These are phyloP conservation scores for Dendrobium huoshanense DNA, from an alignment of 106 monocot species.

Conservation along the genomic window DNA sequence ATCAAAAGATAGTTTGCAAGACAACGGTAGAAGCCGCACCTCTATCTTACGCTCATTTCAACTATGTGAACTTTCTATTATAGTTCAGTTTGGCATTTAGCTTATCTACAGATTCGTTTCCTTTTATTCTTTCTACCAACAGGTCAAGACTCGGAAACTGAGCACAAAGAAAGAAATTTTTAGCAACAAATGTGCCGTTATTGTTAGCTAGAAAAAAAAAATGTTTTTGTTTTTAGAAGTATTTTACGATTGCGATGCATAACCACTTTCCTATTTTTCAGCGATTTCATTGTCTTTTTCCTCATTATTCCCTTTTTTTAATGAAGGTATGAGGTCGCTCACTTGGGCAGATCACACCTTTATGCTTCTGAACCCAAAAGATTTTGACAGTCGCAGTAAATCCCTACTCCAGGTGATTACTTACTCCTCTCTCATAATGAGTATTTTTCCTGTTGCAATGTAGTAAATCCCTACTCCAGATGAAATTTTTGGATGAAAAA, in stretches of 20 bases:
- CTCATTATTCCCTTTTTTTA: not conserved
- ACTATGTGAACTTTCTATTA: not conserved
- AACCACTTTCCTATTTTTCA: not conserved
- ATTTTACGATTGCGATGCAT: not conserved
- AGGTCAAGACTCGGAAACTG: not conserved
- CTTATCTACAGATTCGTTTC: not conserved
- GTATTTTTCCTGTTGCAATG: not conserved
- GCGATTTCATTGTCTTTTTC: not conserved
- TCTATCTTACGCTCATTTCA: not conserved
- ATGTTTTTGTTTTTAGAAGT: not conserved
- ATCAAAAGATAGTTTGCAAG: not conserved
- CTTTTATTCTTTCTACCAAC: not conserved
- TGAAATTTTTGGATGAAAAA: not conserved
- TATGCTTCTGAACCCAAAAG: conserved; percentile 44
- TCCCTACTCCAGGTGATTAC: conserved; percentile 46
- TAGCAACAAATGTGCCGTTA: not conserved
- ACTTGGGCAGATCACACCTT: conserved; percentile 18
- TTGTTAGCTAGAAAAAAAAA: not conserved
- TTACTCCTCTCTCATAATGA: not conserved
- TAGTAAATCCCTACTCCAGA: not conserved
- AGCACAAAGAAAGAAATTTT: too few species aligned
- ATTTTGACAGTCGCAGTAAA: conserved; percentile 24
- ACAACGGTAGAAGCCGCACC: not conserved
- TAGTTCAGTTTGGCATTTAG: not conserved
- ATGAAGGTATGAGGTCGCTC: conserved; percentile 2